Base-by-base conservation (phyloP, 768 basidiomycete genomes). In the Omphalotus guepiniiformis region DNA sequence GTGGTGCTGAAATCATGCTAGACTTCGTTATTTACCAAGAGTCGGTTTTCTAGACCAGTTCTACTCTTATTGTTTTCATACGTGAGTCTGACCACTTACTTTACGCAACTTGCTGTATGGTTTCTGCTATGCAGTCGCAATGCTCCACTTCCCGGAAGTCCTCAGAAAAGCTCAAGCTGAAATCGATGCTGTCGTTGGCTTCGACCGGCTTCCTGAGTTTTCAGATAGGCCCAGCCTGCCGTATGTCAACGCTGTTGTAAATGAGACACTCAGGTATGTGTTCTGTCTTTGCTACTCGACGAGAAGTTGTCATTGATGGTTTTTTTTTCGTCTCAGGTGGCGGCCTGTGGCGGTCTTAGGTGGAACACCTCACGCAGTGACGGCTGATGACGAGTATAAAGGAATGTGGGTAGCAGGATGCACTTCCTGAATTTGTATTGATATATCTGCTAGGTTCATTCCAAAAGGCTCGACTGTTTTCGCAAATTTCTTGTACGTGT, bases 121-220 rank as follows among this genome's bases (percentile, higher is more conserved):
- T 16, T 30, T 35, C 16, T 5, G n/a, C n/a, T n/a, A n/a, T 19
- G 11, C 30, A 68, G 66, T 71, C 30, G 68, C 67, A 5, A 71
- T 72, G 67, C 57, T 68, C 6, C 63, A 69, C 48, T 64, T 63
- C 48, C 71, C 69, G 1, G 59, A 59, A 2, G 59, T 70, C n/a
- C 70, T 71, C 55, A 61, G 55, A 28, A 63, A 61, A 16, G 71
- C 71, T 13, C 72, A 71, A 47, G 61, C 57, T 13, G 71, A 74
- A 46, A 47, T 75, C 11, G 72, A 73, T 46, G 25, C 53, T 0
- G 60, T 70, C 4, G 53, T 72, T 2, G 69, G 71, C 0, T 39
- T 50, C 11, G 65, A 68, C 28, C 62, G 71, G 16, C 59, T 73
- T 49, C 73, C 73, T 15, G 62, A 58, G 15, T 66, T 65, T 38